phyloP scores from a whole-genome alignment of 805 yeast genomes.

The Ogataea parapolymorpha region DNA sequence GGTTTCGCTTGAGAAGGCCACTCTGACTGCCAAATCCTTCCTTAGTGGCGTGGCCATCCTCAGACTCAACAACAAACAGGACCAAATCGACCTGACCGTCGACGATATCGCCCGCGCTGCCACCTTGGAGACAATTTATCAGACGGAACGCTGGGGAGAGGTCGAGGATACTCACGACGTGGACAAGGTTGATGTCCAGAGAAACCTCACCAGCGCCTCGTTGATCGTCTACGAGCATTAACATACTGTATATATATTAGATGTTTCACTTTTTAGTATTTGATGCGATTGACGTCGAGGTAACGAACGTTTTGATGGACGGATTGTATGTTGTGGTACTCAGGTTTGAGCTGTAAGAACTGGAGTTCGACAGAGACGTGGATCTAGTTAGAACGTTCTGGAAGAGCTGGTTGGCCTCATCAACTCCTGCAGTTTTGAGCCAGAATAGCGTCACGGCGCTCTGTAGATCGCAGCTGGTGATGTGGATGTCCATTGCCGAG shows the following conservation, averaged over 20 bases:
- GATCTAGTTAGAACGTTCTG: constrained; percentile 10
- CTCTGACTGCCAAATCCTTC: constrained; percentile 80
- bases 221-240: constrained; percentile 34
- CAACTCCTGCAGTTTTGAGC: constrained; percentile 6
- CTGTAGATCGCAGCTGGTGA: constrained; percentile 10
- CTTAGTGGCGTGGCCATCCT: constrained; percentile 73
- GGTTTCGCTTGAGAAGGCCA: constrained; percentile 88
- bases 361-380: constrained; percentile 23
- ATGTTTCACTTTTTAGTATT: constrained; percentile 7
- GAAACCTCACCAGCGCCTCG: constrained; percentile 79
- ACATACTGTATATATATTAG: constrained; percentile 2
- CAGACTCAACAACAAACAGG: constrained; percentile 37
- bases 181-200: constrained; percentile 83
- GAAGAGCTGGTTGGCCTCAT: constrained; percentile 10
- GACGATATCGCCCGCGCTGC: constrained; percentile 77
- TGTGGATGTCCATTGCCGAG: constrained; percentile 20
- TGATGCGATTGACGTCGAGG: constrained; percentile 17
- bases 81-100: constrained; percentile 39
- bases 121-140: constrained; percentile 77
- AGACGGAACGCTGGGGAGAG: constrained; percentile 94
- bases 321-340: constrained; percentile 15
- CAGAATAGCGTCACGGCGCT: constrained; percentile 8
- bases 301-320: constrained; percentile 14
- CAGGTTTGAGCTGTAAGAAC: constrained; percentile 24
- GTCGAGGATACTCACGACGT: constrained; percentile 99